Base-by-base conservation (phyloP, 1,284 basidiomycete genomes). In the Neonothopanus nambi region DNA sequence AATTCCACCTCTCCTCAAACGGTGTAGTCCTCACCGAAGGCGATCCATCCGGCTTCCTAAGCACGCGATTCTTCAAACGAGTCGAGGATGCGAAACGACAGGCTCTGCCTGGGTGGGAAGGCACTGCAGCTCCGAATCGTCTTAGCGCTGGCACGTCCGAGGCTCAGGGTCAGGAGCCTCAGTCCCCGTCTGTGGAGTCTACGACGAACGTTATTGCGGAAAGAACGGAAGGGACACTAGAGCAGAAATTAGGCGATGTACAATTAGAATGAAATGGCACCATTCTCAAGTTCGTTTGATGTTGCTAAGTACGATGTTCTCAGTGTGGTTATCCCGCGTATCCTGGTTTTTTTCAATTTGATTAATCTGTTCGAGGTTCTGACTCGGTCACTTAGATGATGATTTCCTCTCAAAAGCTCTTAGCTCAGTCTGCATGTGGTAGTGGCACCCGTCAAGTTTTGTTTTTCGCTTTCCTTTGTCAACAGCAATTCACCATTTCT, bases 11-110 rank as follows among this genome's bases (percentile, higher is more conserved):
- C 1, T 95, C 92, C 1, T 73, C 80, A 1, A 96, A 95, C 59
- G 91, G 91, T 2, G 93, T 95, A 6, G 79, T 96, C 15, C 78
- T 96, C 5, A 91, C 90, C 0, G 79, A 82, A 51, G 94, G 94
- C 1, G 73, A 89, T 52, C 71, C 72, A 23, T 64, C 67, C 6
- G 61, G 70, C 0, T 48, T 54, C 24, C 21, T 54, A 5, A 23
- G 18, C 23, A 74, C 81, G 0, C 64, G 75, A 17, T 90, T 82
- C 65, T 94, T 94, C 66, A 60, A 72, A 20, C 76, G 76, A 15
- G 89, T 91, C 1, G 81, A 84, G 40, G 66, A 72, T 46, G 58
- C 65, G 1, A 64, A 68, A 18, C 54, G 64, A 5, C 63, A 59
- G 9, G 52, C 61, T n/a, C 47, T 75, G 20, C 51, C 58, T 37